Evolutionary conservation across 306 rosid genomes (phyloP).

Genomic region (Myrica gale): DNA sequence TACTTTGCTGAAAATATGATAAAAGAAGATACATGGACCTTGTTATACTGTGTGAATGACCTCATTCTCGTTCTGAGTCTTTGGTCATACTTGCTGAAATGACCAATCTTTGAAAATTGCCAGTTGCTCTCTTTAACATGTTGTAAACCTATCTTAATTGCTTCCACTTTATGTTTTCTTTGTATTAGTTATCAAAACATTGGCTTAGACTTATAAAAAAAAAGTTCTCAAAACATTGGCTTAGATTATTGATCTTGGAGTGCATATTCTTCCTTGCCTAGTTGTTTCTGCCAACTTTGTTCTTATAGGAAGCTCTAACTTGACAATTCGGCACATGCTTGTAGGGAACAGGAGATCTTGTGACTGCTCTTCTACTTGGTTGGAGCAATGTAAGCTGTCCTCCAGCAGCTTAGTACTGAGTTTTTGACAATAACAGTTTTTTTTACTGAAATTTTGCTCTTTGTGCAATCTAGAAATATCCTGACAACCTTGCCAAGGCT

Average conservation of each 20-base stretch:
- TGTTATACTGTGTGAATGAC: not conserved
- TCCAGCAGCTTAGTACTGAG: slow-evolving; percentile 15
- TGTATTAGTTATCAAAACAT: not conserved
- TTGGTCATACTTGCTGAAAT: not conserved
- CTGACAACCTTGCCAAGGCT: slow-evolving; percentile 60
- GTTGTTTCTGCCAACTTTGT: not conserved
- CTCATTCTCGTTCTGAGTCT: not conserved
- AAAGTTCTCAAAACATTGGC: not conserved
- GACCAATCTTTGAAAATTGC: too few species aligned
- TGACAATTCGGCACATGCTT: slow-evolving; percentile 24
- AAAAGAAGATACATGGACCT: slow-evolving; percentile 1
- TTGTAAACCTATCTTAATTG: not conserved
- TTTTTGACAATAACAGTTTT: slow-evolving; percentile 9
- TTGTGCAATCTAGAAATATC: slow-evolving; percentile 60
- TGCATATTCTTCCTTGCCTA: not conserved
- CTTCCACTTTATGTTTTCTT: not conserved
- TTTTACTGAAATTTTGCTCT: slow-evolving; percentile 18
- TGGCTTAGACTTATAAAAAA: too few species aligned
- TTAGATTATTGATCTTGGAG: not conserved
- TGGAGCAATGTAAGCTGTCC: slow-evolving; percentile 75
- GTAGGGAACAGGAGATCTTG: slow-evolving; percentile 93
- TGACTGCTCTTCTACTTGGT: slow-evolving; percentile 86
- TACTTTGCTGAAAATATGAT: not conserved
- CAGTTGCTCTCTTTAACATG: not conserved
- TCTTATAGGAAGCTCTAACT: slow-evolving; percentile 2